Percentiles rank a stretch among this genome's conserved stretches.
Evolutionary conservation across 208 protist species (phyloP).

Genomic region (Trypanosoma boissoni): DNA sequence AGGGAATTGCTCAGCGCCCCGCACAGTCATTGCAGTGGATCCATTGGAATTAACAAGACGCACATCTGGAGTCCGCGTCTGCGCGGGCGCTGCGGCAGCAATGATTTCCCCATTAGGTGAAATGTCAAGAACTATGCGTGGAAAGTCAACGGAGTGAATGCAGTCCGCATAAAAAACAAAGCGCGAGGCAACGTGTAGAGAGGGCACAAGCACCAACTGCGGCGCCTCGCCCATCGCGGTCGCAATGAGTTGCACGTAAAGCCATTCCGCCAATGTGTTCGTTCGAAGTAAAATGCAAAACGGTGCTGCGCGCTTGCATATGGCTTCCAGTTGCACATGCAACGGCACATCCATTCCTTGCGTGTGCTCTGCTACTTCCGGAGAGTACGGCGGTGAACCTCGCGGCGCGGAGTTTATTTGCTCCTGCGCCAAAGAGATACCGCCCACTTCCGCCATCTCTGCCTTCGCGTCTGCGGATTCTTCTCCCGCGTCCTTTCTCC

Average conservation of each 20-base stretch:
- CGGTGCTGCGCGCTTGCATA: not conserved
- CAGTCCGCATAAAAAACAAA: slow-evolving; percentile 7
- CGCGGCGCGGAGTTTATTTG: no score
- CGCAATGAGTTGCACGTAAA: slow-evolving; percentile 13
- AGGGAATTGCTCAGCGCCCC: no score
- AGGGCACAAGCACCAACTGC: slow-evolving; percentile 1
- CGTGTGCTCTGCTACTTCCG: not conserved
- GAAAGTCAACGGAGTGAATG: not conserved
- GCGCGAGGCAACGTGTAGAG: slow-evolving; percentile 3
- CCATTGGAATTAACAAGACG: no score
- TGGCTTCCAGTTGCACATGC: slow-evolving; percentile 9
- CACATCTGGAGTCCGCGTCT: no score
- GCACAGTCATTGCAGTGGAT: no score
- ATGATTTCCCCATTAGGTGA: not conserved
- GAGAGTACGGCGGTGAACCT: not conserved
- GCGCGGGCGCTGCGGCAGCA: no score
- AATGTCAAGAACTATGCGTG: not conserved
- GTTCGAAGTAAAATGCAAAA: slow-evolving; percentile 7
- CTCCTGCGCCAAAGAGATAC: no score
- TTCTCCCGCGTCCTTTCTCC: no score
- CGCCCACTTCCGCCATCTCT: no score
- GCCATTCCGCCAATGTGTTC: not conserved
- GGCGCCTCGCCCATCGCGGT: not conserved
- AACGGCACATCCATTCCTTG: not conserved
- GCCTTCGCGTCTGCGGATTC: no score